Evolutionary conservation across 441 rosid species (phyloP), one percentile per base, ranked within the genome.

Genomic region (Euphorbia schlechtendalii): DNA sequence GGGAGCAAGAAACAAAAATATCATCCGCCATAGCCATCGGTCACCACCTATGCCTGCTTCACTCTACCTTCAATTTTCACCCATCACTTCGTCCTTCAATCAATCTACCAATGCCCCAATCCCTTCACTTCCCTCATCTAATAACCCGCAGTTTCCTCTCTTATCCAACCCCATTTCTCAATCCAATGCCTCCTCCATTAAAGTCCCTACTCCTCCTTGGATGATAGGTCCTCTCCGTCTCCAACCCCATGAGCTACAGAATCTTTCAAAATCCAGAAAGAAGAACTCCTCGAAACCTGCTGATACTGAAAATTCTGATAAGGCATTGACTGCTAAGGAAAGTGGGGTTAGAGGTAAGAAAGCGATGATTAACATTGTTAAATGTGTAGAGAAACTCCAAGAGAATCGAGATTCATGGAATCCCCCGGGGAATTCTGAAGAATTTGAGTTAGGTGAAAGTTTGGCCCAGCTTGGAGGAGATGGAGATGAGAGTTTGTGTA

Each of bases 191-290:
- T 32, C 34, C 34, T 32, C 74, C 74, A 73, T 78, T 60, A 87
- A 65, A 79, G 69, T 71, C 59, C 85, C 89, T 32, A 80, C 86
- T 3, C 80, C 97, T 69, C 97, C 97, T 55, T 90, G 96, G 97
- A 83, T 84, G 84, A 81, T 71, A 67, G 76, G 79, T 71, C 81
- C 89, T 55, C 77, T 79, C 62, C 74, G 81, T 67, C 81, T 78
- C 68, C 85, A 77, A 64, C 79, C 89, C 54, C 79, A 76, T 18
- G 80, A 84, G 53, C 49, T 80, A 54, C 20, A 66, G 63, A 65
- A 82, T 63, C 76, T 72, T 65, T 63, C 81, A 0, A 52, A 70
- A 65, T 74, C 72, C 61, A 63, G n/a, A 57, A 52, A 46, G n/a
- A 76, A 73, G 28, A 76, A 53, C 51, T 27, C 46, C 40, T 65